Percentiles rank a stretch among this genome's conserved stretches.
phyloP scores from a whole-genome alignment of 164 flowering plant genomes.

The Annona squamosa region DNA sequence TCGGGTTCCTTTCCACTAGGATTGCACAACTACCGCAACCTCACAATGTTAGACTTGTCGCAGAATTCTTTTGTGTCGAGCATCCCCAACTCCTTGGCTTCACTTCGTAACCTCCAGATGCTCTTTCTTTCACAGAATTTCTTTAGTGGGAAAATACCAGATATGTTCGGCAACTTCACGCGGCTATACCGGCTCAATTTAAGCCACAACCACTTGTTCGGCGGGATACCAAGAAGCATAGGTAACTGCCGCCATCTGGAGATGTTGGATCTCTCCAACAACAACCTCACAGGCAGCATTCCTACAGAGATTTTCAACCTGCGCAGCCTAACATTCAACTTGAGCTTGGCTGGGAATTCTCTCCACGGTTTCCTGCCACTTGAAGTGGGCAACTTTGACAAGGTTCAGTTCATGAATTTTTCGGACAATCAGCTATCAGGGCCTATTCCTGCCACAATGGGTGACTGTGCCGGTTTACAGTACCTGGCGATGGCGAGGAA shows the following conservation, averaged over 20 bases:
- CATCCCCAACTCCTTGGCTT: conserved; percentile 20
- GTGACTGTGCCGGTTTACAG: conserved; percentile 15
- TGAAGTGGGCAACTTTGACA: conserved; percentile 20
- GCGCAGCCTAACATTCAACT: not conserved
- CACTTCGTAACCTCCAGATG: conserved; percentile 8
- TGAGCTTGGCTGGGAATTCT: conserved; percentile 14
- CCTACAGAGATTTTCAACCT: conserved; percentile 18
- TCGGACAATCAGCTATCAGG: conserved; percentile 26
- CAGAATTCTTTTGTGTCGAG: conserved; percentile 16
- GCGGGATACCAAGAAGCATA: conserved; percentile 28
- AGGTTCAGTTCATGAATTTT: conserved; percentile 9
- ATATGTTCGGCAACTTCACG: conserved; percentile 23
- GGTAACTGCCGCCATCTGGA: conserved; percentile 11
- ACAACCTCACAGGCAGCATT: conserved; percentile 24
- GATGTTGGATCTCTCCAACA: conserved; percentile 12
- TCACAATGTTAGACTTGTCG: conserved; percentile 1
- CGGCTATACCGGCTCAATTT: conserved; percentile 1
- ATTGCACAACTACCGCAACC: conserved; percentile 16
- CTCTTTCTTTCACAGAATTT: conserved; percentile 9
- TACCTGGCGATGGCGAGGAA: conserved; percentile 14
- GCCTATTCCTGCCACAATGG: conserved; percentile 19
- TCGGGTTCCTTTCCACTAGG: conserved; percentile 17
- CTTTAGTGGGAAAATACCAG: conserved; percentile 21
- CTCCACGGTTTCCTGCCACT: conserved; percentile 20
- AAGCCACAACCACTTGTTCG: conserved; percentile 12